Base-by-base conservation (phyloP, 306 rosid species). In the Sechiopsis laciniata region DNA sequence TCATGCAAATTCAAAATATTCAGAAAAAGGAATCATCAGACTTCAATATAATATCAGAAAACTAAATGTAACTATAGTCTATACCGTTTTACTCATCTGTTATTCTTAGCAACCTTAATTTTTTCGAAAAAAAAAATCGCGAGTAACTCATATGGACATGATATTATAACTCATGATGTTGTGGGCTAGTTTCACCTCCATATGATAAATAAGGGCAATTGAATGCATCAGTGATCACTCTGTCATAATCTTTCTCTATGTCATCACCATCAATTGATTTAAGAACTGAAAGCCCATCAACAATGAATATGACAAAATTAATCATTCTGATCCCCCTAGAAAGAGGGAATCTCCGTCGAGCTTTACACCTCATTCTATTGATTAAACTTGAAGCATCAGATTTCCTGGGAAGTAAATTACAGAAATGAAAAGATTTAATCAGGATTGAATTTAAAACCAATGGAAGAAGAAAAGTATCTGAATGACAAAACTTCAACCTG, bases 221-320 rank as follows among this genome's bases (percentile, higher is more conserved):
- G 88, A 93, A 93, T 45, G 86, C 77, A 58, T 88, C 77, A 67
- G 79, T 89, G 55, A 93, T 61, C 74, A 67, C 72, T 78, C 75
- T 55, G 62, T 56, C 66, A 59, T 84, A 87, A 14, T 21, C 72
- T 3, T 13, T 68, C 75, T 86, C 86, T 55, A 22, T 72, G 69
- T 77, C 80, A 82, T 64, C 42, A 70, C 71, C 73, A 64, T 84
- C 87, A 81, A 90, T 77, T 55, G 85, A 79, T 82, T 84, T 83
- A 82, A 86, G 80, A 77, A 88, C 87, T 59, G 85, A 87, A 66
- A 86, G 81, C 26, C 89, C 90, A 80, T 87, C 80, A 58, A 86
- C 82, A 74, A 86, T 94, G 69, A 85, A 88, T 78, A 93, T 80
- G 67, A 90, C 90, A 73, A 70, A 93, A 81, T 90, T 88, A 74